Evolutionary conservation across 129 eudicot genomes (phyloP), one percentile per base, ranked within the genome.

Genomic region (Dittrichia graveolens): DNA sequence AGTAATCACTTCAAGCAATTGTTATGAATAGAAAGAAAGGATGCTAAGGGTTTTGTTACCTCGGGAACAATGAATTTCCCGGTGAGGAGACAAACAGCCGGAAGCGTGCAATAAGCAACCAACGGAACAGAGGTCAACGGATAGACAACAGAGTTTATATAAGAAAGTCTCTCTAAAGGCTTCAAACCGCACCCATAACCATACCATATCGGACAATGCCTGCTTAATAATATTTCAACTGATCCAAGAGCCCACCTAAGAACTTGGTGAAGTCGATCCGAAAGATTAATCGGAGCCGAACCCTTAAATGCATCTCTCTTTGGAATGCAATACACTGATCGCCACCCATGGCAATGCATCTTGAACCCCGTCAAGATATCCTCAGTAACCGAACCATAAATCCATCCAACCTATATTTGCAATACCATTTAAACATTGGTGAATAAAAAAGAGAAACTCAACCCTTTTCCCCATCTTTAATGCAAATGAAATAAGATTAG

Each of bases 291-390:
- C n/a, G 96, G 96, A 41, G 96, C 96, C 2, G 96, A 89, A 35
- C 96, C 96, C 81, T 89, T 89, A 42, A 89, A 89, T 15, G 96
- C 96, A 8, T 90, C 85, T 74, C 90, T 83, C 59, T 75, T 82
- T 12, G 92, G 96, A 37, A 89, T 86, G 78, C 96, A 89, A 69
- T 89, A 89, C 40, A 89, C 87, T 3, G 96, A 89, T 8, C 96
- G 81, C 96, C 96, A 89, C n/a, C 96, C 96, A 52, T 89, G 96
- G 53, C 96, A 89, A 70, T 89, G 96, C 96, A 89, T 89, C 75
- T 89, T 89, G 79, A 89, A 89, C 2, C 96, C 96, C 4, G 96
- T 89, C 72, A 89, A 78, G 61, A 89, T 89, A 66, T 89, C 96
- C 67, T 89, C 96, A 2, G 92, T 89, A 66, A 86, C 91, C 1